Conservation (phyloP, 345 rosid species). For the Moricandia arvensis region DNA sequence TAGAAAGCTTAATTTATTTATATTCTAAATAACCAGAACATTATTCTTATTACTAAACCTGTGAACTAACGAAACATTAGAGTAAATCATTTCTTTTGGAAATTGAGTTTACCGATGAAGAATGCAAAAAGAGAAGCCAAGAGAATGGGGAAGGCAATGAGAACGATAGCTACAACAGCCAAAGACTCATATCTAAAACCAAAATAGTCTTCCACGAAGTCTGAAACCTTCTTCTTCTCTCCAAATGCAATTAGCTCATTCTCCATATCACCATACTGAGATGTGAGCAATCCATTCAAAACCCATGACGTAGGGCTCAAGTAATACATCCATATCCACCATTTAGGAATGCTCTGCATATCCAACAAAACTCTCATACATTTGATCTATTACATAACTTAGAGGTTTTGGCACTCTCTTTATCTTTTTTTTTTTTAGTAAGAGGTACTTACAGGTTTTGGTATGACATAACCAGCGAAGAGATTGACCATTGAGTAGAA, state of each 20-base stretch:
- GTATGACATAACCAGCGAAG: constrained; percentile 52
- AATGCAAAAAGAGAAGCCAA: constrained; percentile 30
- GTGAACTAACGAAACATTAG: not conserved
- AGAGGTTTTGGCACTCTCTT: not conserved
- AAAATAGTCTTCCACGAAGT: constrained; percentile 25
- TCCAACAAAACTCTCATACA: not conserved
- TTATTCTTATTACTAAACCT: not conserved
- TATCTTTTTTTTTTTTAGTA: not conserved
- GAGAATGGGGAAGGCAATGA: constrained; percentile 18
- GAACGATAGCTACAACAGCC: constrained; percentile 9
- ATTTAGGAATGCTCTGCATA: constrained; percentile 29
- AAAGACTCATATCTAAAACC: constrained; percentile 21
- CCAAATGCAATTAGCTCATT: constrained; percentile 32
- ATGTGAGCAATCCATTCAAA: constrained; percentile 33
- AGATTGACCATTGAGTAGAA: constrained; percentile 46
- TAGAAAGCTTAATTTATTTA: not conserved
- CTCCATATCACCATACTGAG: constrained; percentile 35
- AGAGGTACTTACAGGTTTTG: constrained; percentile 40
- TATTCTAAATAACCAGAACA: not conserved
- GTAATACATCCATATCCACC: constrained; percentile 41
- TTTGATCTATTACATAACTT: not conserved
- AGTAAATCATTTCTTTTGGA: constrained; percentile 18
- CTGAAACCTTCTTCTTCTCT: constrained; percentile 28
- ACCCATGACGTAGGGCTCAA: constrained; percentile 33
- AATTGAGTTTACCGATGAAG: constrained; percentile 29